Evolutionary conservation across 352 stramenopile genomes (phyloP).

Genomic region (Phytophthora hybrid): DNA sequence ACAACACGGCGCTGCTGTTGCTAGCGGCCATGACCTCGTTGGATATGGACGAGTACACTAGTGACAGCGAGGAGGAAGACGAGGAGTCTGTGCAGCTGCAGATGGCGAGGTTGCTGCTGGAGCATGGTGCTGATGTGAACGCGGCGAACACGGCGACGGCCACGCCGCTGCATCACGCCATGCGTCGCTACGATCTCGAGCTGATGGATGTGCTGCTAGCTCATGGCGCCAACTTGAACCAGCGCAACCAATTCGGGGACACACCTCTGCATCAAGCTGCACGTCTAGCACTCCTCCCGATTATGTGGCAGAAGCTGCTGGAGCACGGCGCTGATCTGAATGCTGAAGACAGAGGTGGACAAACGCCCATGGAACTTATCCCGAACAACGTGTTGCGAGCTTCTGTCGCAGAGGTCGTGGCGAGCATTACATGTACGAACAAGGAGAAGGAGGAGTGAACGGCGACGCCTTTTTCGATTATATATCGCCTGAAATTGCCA

Average conservation of each 20-base stretch:
- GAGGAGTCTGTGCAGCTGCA: constrained; percentile 30
- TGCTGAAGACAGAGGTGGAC: constrained; percentile 28
- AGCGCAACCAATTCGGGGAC: constrained; percentile 43
- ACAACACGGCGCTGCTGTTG: constrained; percentile 39
- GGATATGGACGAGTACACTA: constrained; percentile 40
- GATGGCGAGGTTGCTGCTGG: constrained; percentile 33
- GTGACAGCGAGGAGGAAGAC: constrained; percentile 32
- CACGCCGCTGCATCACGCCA: constrained; percentile 40
- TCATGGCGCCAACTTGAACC: constrained; percentile 41
- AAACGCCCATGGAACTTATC: constrained; percentile 45
- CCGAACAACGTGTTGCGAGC: constrained; percentile 37
- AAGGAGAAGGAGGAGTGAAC: background rate
- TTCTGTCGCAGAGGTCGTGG: constrained; percentile 31
- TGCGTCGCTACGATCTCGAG: constrained; percentile 42
- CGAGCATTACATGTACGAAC: constrained; percentile 17
- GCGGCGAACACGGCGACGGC: constrained; percentile 27
- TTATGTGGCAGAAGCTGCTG: constrained; percentile 44
- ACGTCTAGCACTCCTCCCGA: constrained; percentile 35
- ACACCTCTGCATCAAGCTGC: constrained; percentile 44
- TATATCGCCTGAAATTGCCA: too few species aligned
- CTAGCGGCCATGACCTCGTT: constrained; percentile 36
- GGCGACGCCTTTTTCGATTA: too few species aligned
- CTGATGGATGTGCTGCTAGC: constrained; percentile 43
- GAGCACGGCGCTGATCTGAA: constrained; percentile 31
- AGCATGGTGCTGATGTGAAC: constrained; percentile 40